Conservation (phyloP, 768 basidiomycete species). For the Amanita exitialis region DNA sequence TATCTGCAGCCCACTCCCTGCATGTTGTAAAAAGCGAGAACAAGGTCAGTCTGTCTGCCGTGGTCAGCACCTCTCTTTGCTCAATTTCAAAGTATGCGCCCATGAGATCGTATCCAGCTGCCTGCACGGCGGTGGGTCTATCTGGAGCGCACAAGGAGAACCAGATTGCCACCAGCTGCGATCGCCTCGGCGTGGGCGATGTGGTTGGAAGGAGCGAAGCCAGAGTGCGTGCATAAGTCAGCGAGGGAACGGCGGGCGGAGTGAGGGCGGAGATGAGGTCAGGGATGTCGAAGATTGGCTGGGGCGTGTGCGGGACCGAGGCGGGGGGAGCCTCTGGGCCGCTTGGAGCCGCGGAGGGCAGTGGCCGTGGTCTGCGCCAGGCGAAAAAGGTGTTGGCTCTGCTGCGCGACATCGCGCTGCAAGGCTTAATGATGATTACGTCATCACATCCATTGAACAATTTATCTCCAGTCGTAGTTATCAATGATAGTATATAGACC, state of each 20-base stretch:
- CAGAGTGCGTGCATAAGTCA: conserved; percentile 53
- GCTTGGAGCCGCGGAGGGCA: background rate
- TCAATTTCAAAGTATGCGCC: conserved; percentile 56
- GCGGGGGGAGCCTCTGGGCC: background rate
- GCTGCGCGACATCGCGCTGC: background rate
- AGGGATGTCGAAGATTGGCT: conserved; percentile 21
- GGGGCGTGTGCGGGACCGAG: background rate
- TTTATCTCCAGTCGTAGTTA: too few species aligned
- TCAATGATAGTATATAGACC: too few species aligned
- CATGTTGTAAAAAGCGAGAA: conserved; percentile 51
- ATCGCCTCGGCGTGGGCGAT: conserved; percentile 46
- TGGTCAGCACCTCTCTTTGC: conserved; percentile 23
- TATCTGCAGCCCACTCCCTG: conserved; percentile 26
- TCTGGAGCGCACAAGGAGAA: conserved; percentile 45
- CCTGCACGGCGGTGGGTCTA: conserved; percentile 48
- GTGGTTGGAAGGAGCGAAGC: conserved; percentile 36
- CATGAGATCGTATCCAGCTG: conserved; percentile 63
- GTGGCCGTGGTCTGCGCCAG: background rate
- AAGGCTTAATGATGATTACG: background rate
- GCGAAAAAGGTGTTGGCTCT: background rate
- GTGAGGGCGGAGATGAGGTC: conserved; percentile 32
- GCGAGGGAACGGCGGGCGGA: conserved; percentile 58
- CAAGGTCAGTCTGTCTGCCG: conserved; percentile 51
- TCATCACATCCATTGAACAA: background rate
- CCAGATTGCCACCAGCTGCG: conserved; percentile 49